Evolutionary conservation across 2,329 filamentous ascomycete species (phyloP).

Genomic region (Phoma herbarum): DNA sequence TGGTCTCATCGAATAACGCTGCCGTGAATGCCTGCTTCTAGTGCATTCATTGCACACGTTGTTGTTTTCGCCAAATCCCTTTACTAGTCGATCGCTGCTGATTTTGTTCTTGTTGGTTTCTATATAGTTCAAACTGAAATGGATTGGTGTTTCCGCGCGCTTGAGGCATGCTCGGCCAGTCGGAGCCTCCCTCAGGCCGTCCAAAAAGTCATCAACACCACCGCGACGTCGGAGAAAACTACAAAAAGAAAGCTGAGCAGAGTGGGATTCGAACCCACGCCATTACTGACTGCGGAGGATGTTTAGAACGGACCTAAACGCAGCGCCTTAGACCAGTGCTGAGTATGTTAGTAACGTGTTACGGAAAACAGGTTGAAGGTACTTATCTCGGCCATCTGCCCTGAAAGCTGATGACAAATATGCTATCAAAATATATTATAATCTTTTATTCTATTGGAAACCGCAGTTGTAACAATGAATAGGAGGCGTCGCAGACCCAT

Average conservation of each 20-base stretch:
- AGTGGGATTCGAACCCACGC: conserved; percentile 31
- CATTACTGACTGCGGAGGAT: conserved; percentile 36
- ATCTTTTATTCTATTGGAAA: no score
- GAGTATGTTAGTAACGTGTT: no score
- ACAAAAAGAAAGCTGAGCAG: conserved; percentile 20
- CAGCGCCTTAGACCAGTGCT: conserved; percentile 40
- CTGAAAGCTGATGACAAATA: background rate
- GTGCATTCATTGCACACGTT: no score
- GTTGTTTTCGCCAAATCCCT: background rate
- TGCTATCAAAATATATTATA: no score
- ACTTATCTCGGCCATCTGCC: background rate
- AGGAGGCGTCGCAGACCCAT: no score
- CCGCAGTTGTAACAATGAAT: no score
- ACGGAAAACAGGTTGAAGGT: background rate
- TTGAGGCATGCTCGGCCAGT: background rate
- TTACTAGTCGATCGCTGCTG: background rate
- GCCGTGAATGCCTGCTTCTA: no score
- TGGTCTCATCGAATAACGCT: no score
- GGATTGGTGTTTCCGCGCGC: background rate
- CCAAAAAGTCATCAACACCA: background rate
- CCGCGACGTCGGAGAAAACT: background rate
- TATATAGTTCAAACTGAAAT: background rate
- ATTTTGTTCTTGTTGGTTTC: background rate
- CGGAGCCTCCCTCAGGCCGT: background rate
- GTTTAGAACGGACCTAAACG: conserved; percentile 34